Evolutionary conservation across 108 stramenopile species (phyloP).

Genomic region (Nannochloropsis salina): DNA sequence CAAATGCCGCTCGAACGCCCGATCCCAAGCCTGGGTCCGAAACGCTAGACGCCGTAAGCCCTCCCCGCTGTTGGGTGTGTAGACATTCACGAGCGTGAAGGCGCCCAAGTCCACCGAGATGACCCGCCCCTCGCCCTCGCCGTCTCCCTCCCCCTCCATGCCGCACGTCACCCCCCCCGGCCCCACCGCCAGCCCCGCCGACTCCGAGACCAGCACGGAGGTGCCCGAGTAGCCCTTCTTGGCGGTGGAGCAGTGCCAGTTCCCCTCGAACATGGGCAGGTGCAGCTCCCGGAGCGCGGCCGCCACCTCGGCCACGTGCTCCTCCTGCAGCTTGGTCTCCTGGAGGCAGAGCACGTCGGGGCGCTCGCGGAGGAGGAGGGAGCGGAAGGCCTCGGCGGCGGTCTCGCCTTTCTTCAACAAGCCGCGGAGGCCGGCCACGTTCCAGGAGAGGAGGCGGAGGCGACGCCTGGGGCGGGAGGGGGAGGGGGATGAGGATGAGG

Average conservation of each 20-base stretch:
- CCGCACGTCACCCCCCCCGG: slow-evolving; percentile 22
- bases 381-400: slow-evolving; percentile 27
- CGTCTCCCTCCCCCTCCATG: slow-evolving; percentile 36
- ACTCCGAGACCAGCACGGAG: slow-evolving; percentile 32
- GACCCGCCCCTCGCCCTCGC: slow-evolving; percentile 41
- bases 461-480: not conserved
- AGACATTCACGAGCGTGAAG: slow-evolving; percentile 37
- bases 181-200: slow-evolving; percentile 21
- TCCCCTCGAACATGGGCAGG: not conserved
- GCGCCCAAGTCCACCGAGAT: slow-evolving; percentile 36
- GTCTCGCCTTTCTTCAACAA: slow-evolving; percentile 35
- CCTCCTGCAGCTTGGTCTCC: slow-evolving; percentile 34
- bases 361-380: slow-evolving; percentile 27
- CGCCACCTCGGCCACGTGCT: not conserved
- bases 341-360: slow-evolving; percentile 45
- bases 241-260: slow-evolving; percentile 28
- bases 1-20: slow-evolving; percentile 34
- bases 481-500: not conserved
- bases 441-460: slow-evolving; percentile 45
- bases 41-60: slow-evolving; percentile 40
- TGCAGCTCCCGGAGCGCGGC: not conserved
- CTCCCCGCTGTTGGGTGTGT: slow-evolving; percentile 42
- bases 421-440: slow-evolving; percentile 46
- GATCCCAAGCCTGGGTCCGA: slow-evolving; percentile 37
- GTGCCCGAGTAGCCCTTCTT: slow-evolving; percentile 50